Base-by-base conservation (phyloP, 257 asterid species). In the Scutellaria barbata region DNA sequence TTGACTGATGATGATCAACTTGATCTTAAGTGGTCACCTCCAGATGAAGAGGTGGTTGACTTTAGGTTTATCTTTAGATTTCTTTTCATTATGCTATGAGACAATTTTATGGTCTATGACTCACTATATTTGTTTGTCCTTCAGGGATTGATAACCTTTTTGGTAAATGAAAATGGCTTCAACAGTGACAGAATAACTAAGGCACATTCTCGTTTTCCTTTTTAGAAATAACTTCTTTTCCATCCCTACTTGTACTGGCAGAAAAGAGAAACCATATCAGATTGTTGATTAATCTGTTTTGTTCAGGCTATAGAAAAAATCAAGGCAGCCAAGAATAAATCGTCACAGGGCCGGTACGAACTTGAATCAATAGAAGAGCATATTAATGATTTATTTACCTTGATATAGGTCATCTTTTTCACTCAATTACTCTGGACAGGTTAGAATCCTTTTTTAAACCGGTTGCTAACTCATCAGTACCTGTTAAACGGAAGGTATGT, bases 131-230 rank as follows among this genome's bases (percentile, higher is more conserved):
- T 13, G 22, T 70, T 63, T 67, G 64, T 48, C 60, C 66, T 83
- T 62, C 63, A 95, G 99, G 99, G 97, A 60, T 72, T 95, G 86
- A 67, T 89, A 80, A 81, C 58, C 59, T 89, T 95, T 83, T 81
- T 95, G 88, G 99, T 92, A n/a, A 87, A 84, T 59, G 97, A 89
- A 84, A 95, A 95, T 73, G 99, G 98, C 20, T 95, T 95, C 89
- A 95, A 89, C 82, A 77, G 77, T 56, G 99, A 92, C 72, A 89
- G 99, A 85, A 77, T 95, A 60, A 82, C 94, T 0, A 95, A 92
- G 96, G 99, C 61, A 82, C 43, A 82, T 52, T 63, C 68, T 54
- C 58, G 4, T 62, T 42, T 46, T 76, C 75, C 65, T 51, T 62
- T 74, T 16, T 57, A 43, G 74, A 62, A 55, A 18, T 74, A 17